These are phyloP conservation scores for Ascocoryne sarcoides DNA, from an alignment of 2,329 filamentous ascomycete species.

Conservation along the genomic window DNA sequence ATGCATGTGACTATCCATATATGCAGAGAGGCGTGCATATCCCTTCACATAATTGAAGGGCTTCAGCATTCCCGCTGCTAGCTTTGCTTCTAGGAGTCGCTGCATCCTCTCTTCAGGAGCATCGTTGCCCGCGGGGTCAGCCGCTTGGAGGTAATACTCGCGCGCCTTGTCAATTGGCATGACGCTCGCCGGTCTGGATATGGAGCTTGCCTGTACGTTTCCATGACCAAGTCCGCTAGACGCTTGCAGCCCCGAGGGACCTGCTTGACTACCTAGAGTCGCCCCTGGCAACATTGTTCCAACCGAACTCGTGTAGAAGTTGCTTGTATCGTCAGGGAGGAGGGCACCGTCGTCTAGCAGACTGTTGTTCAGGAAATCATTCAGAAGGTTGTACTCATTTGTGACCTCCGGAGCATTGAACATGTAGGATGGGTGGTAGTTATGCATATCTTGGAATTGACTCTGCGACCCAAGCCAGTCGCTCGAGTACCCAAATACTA, in stretches of 20 bases:
- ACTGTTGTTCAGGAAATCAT: constrained; percentile 91
- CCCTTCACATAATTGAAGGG: constrained; percentile 99
- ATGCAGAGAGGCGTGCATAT: constrained; percentile 79
- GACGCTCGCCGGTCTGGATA: constrained; percentile 51
- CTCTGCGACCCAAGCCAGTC: constrained; percentile 69
- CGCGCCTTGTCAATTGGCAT: constrained; percentile 54
- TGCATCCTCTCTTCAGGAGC: constrained; percentile 93
- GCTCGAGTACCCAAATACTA: constrained; percentile 72
- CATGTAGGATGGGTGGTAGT: constrained; percentile 89
- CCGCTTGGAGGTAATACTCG: constrained; percentile 95
- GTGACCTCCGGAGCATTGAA: constrained; percentile 89
- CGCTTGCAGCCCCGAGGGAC: constrained; percentile 28
- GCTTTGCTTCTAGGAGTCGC: constrained; percentile 87
- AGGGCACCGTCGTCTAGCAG: constrained; percentile 75
- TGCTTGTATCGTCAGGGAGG: constrained; percentile 57
- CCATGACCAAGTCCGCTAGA: constrained; percentile 16
- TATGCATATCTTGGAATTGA: constrained; percentile 90
- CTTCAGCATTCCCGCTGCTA: constrained; percentile 86
- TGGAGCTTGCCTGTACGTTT: constrained; percentile 42
- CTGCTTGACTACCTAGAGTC: constrained; percentile 32
- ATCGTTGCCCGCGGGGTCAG: constrained; percentile 80
- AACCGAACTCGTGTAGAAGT: constrained; percentile 50
- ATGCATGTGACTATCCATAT: constrained; percentile 84
- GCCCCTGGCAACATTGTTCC: constrained; percentile 39
- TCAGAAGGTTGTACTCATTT: constrained; percentile 93